Conservation (phyloP, 2,329 filamentous ascomycete genomes). For the Thyridium curvatum region DNA sequence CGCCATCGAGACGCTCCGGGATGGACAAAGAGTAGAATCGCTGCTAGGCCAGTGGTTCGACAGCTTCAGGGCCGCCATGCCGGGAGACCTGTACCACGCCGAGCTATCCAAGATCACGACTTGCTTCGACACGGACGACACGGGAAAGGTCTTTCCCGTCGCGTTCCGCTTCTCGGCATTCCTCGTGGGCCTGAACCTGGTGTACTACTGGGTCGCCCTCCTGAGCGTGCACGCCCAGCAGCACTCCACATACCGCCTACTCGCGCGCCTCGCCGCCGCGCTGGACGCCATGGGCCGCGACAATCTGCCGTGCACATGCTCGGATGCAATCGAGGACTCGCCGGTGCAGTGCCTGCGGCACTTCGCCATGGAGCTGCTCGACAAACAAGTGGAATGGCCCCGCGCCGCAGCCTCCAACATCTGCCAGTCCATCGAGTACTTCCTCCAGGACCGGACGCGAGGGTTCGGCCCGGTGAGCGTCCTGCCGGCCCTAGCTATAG, state of each 20-base stretch:
- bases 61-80: conserved; percentile 6
- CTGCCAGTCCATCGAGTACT: conserved; percentile 15
- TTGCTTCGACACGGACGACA: background rate
- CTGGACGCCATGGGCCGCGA: background rate
- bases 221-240: conserved; percentile 9
- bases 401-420: conserved; percentile 10
- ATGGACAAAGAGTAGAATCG: background rate
- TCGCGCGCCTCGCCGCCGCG: background rate
- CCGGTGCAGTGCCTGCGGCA: background rate
- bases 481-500: conserved; percentile 7
- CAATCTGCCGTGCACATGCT: background rate
- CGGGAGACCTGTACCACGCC: conserved; percentile 12
- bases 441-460: conserved; percentile 8
- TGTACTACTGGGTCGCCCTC: conserved; percentile 12
- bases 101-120: conserved; percentile 9
- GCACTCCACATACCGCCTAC: conserved; percentile 1
- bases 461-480: conserved; percentile 10
- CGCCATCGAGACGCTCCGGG: background rate
- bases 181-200: conserved; percentile 10
- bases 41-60: conserved; percentile 5
- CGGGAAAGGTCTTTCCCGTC: conserved; percentile 10
- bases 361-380: conserved; percentile 1
- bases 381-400: conserved; percentile 4
- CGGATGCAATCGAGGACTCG: background rate
- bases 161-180: conserved; percentile 15